Percentiles rank a stretch among this genome's conserved stretches.
These are phyloP conservation scores for Xenosphaeropsis pyriputrescens DNA, from an alignment of 2,329 filamentous ascomycete genomes.

Conservation along the genomic window DNA sequence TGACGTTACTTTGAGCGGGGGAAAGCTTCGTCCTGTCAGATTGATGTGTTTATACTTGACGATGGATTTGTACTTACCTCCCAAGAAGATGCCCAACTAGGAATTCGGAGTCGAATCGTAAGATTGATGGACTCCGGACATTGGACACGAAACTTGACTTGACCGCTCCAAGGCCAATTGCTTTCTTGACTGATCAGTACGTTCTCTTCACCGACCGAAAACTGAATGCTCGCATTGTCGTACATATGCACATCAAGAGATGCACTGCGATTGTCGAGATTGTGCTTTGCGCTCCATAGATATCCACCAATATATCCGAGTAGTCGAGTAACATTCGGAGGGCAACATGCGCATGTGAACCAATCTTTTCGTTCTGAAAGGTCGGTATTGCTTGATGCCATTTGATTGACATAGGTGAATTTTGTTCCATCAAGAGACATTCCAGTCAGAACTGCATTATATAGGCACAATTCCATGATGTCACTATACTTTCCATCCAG, in stretches of 20 bases:
- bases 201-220: slow-evolving; percentile 18
- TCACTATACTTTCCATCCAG: slow-evolving; percentile 37
- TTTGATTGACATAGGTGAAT: slow-evolving; percentile 48
- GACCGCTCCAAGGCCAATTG: slow-evolving; percentile 39
- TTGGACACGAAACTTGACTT: slow-evolving; percentile 27
- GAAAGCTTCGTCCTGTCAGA: slow-evolving; percentile 2
- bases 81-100: slow-evolving; percentile 28
- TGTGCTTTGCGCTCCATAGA: slow-evolving; percentile 29
- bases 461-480: slow-evolving; percentile 44
- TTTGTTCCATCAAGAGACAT: slow-evolving; percentile 38
- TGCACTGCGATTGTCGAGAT: slow-evolving; percentile 3
- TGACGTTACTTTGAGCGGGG: slow-evolving; percentile 6
- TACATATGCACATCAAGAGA: slow-evolving; percentile 39
- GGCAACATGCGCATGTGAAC: slow-evolving; percentile 44
- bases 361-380: slow-evolving; percentile 34
- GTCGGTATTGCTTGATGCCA: slow-evolving; percentile 35
- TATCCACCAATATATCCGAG: slow-evolving; percentile 39
- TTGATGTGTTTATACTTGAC: background rate
- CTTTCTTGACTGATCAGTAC: slow-evolving; percentile 29
- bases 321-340: slow-evolving; percentile 37
- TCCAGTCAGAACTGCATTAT: slow-evolving; percentile 42
- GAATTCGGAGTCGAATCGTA: slow-evolving; percentile 32
- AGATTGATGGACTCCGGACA: slow-evolving; percentile 15
- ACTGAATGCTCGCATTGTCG: slow-evolving; percentile 26
- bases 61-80: slow-evolving; percentile 7